phyloP scores from a whole-genome alignment of 1,284 basidiomycete genomes.

The Omphalotus olearius region DNA sequence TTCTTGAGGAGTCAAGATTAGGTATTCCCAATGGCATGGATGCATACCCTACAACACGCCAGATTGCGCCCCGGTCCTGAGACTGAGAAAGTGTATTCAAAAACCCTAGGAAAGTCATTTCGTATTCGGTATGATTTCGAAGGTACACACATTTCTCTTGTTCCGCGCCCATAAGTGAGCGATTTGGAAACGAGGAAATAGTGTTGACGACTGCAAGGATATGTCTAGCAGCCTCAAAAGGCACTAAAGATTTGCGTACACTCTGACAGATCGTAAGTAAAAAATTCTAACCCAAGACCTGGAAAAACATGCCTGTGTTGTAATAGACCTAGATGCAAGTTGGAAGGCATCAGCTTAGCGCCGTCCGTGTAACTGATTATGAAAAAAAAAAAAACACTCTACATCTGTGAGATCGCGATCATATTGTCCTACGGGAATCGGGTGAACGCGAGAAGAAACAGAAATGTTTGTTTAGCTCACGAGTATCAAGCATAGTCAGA shows the following conservation, averaged over 20 bases:
- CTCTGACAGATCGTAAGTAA: conserved; percentile 18
- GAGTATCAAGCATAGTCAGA: conserved; percentile 61
- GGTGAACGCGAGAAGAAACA: not conserved
- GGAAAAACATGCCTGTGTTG: conserved; percentile 39
- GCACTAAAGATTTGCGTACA: conserved; percentile 19
- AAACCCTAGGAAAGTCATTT: conserved; percentile 38
- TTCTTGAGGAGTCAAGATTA: not conserved
- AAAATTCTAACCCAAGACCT: too few relatives aligned
- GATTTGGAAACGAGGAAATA: conserved; percentile 39
- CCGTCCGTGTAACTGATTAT: not conserved
- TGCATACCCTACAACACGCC: conserved; percentile 54
- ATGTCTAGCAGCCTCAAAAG: not conserved
- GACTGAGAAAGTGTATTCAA: conserved; percentile 44
- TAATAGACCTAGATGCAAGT: conserved; percentile 43
- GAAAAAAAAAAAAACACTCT: too few relatives aligned
- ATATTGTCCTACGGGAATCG: conserved; percentile 42
- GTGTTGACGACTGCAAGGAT: conserved; percentile 34
- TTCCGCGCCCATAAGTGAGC: conserved; percentile 53
- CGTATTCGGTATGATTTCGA: not conserved
- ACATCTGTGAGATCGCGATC: conserved; percentile 62
- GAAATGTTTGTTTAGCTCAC: conserved; percentile 24
- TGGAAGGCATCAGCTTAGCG: not conserved
- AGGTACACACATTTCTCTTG: conserved; percentile 48
- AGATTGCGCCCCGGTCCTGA: conserved; percentile 46
- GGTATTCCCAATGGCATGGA: not conserved